Conservation (phyloP, 495 filamentous ascomycete species). For the Neurospora sp. region DNA sequence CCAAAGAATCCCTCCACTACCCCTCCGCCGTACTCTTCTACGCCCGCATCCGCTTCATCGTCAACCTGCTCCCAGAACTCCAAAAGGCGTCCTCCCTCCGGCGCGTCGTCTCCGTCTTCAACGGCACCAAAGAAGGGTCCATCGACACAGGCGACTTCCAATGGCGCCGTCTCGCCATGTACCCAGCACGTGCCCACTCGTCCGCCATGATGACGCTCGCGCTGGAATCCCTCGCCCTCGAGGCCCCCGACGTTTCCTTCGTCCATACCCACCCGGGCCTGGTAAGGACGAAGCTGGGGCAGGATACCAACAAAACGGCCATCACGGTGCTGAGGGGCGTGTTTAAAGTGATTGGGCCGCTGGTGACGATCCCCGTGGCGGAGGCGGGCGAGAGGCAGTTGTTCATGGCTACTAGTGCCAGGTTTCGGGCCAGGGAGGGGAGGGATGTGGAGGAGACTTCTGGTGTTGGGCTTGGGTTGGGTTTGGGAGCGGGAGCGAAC, state of each 20-base stretch:
- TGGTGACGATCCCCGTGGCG: constrained; percentile 10
- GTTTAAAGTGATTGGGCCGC: constrained; percentile 7
- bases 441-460: constrained; percentile 1
- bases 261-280: constrained; percentile 48
- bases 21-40: constrained; percentile 49
- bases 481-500: constrained; percentile 1
- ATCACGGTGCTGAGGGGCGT: neutral
- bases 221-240: constrained; percentile 37
- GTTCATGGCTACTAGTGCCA: constrained; percentile 42
- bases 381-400: constrained; percentile 48
- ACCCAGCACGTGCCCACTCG: constrained; percentile 31
- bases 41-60: constrained; percentile 51
- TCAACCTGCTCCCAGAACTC: constrained; percentile 54
- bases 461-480: constrained; percentile 21
- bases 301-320: neutral
- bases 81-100: constrained; percentile 33
- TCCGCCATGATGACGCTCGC: constrained; percentile 40
- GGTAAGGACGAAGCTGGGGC: constrained; percentile 32
- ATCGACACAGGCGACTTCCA: constrained; percentile 41
- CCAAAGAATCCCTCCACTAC: constrained; percentile 47
- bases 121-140: constrained; percentile 42
- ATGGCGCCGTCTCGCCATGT: constrained; percentile 1
- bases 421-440: constrained; percentile 29
- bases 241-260: constrained; percentile 43
- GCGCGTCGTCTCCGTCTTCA: constrained; percentile 51